Evolutionary conservation across 768 basidiomycete species (phyloP).

Genomic region (Amylocystis lapponica): DNA sequence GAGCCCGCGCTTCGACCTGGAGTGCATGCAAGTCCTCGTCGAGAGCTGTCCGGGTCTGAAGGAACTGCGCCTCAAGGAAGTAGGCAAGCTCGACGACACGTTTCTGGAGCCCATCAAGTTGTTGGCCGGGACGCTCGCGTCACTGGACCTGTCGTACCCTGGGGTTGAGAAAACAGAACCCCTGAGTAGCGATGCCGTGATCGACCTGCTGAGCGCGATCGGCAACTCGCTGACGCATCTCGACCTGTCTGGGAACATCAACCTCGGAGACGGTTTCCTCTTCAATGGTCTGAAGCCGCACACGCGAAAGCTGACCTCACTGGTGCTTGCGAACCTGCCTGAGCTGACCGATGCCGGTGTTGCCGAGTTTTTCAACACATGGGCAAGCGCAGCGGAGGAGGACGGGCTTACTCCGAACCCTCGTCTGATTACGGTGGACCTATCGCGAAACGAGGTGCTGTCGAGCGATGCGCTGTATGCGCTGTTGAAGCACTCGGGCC

Average conservation of each 20-base stretch:
- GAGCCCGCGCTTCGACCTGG: slow-evolving; percentile 78
- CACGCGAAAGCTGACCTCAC: slow-evolving; percentile 39
- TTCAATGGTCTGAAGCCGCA: slow-evolving; percentile 51
- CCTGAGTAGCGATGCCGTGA: slow-evolving; percentile 50
- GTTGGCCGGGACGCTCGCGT: slow-evolving; percentile 40
- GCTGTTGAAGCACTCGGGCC: slow-evolving; percentile 64
- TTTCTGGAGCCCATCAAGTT: slow-evolving; percentile 51
- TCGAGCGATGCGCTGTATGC: slow-evolving; percentile 49
- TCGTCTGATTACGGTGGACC: slow-evolving; percentile 46
- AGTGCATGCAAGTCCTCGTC: slow-evolving; percentile 57
- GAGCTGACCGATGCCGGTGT: slow-evolving; percentile 70
- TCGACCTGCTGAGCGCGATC: slow-evolving; percentile 47
- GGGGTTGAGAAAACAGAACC: slow-evolving; percentile 29
- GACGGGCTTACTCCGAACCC: slow-evolving; percentile 27
- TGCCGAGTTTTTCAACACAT: slow-evolving; percentile 57
- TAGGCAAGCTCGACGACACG: slow-evolving; percentile 63
- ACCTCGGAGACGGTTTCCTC: slow-evolving; percentile 57
- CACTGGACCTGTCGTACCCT: slow-evolving; percentile 69
- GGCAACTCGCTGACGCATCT: slow-evolving; percentile 55
- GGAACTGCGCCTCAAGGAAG: slow-evolving; percentile 74
- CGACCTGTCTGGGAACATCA: slow-evolving; percentile 64
- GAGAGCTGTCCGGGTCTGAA: slow-evolving; percentile 46
- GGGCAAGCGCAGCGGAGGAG: slow-evolving; percentile 26
- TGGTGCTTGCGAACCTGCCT: slow-evolving; percentile 51
- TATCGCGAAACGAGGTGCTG: slow-evolving; percentile 58